Evolutionary conservation across 306 rosid species (phyloP).

Genomic region (Vicia faba): DNA sequence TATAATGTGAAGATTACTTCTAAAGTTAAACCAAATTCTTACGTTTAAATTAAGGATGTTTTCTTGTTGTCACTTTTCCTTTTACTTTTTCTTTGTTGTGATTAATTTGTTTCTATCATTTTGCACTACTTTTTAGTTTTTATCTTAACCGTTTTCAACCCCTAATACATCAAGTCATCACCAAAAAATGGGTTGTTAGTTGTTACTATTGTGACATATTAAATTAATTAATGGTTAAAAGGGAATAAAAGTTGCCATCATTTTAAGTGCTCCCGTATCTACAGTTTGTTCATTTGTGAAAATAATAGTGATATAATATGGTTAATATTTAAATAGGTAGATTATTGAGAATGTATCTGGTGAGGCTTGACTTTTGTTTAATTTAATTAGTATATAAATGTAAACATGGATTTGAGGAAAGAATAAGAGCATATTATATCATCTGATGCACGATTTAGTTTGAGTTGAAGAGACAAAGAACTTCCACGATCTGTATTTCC

Average conservation of each 20-base stretch:
- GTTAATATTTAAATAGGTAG: neutral
- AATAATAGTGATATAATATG: conserved; percentile 5
- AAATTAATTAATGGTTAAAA: conserved; percentile 29
- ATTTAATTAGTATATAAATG: neutral
- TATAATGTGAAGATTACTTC: conserved; percentile 46
- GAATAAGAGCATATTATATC: neutral
- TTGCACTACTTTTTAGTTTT: conserved; percentile 31
- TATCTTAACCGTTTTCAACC: conserved; percentile 22
- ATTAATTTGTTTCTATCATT: conserved; percentile 27
- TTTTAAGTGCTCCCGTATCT: conserved; percentile 19
- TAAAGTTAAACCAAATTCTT: conserved; percentile 38
- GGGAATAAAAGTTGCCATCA: conserved; percentile 4
- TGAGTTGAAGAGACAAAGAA: conserved; percentile 35
- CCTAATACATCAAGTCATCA: conserved; percentile 22
- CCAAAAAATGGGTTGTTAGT: conserved; percentile 31
- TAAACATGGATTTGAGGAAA: conserved; percentile 9
- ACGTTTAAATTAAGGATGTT: conserved; percentile 46
- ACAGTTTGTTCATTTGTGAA: conserved; percentile 3
- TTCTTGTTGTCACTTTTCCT: conserved; percentile 37
- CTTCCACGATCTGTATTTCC: conserved; percentile 17
- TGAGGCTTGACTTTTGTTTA: conserved; percentile 6
- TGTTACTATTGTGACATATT: conserved; percentile 31
- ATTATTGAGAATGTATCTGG: no score
- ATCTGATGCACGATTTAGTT: conserved; percentile 6
- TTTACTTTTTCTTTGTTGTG: no score